These are phyloP conservation scores for Colletotrichum nymphaeae DNA, from an alignment of 2,329 filamentous ascomycete species.

Conservation along the genomic window DNA sequence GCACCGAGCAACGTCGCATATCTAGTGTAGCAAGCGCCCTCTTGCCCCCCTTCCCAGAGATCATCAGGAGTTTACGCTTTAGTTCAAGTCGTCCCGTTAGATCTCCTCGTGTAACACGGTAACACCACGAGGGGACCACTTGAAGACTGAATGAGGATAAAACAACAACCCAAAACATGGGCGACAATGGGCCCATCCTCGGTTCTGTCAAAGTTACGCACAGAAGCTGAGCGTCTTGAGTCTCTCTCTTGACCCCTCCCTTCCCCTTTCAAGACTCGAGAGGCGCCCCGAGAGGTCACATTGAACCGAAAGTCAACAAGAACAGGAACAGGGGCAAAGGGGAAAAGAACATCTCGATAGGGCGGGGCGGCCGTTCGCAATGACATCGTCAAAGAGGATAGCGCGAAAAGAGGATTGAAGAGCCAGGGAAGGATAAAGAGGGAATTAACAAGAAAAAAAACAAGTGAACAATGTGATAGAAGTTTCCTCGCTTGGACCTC, in stretches of 20 bases:
- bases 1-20: background rate
- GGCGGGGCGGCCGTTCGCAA: constrained; percentile 21
- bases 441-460: background rate
- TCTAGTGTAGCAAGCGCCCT: background rate
- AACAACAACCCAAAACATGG: constrained; percentile 13
- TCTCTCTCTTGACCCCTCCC: background rate
- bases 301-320: background rate
- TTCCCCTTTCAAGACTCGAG: background rate
- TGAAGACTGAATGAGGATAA: constrained; percentile 1
- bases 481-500: constrained; percentile 19
- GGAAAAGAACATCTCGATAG: background rate
- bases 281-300: background rate
- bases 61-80: constrained; percentile 19
- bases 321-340: constrained; percentile 2
- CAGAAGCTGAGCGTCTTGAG: background rate
- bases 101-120: constrained; percentile 11
- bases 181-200: background rate
- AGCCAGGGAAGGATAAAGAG: background rate
- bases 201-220: constrained; percentile 9
- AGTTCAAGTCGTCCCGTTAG: background rate
- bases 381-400: constrained; percentile 31
- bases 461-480: background rate
- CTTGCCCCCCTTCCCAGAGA: background rate
- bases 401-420: background rate
- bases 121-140: background rate